Evolutionary conservation across 768 basidiomycete genomes (phyloP).

Genomic region (Auricularia cornea): DNA sequence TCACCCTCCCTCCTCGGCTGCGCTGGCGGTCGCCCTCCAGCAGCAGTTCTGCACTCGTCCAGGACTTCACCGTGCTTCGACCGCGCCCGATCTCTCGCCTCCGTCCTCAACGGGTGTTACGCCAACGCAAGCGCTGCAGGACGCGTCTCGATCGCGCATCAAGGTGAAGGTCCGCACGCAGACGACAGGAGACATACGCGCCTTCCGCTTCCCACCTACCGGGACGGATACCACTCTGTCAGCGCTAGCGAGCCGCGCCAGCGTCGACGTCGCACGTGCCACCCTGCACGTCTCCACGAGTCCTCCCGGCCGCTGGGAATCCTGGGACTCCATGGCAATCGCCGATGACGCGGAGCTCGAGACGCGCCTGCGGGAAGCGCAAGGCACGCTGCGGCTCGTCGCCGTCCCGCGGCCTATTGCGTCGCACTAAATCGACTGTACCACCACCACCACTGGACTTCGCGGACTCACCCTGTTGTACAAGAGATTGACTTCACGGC

Average conservation of each 20-base stretch:
- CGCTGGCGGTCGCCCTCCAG: no score
- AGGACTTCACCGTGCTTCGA: background rate
- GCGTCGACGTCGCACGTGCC: background rate
- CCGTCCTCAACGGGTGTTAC: background rate
- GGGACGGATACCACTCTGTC: background rate
- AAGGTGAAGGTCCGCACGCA: background rate
- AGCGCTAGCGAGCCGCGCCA: background rate
- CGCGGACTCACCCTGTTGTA: no score
- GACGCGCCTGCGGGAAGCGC: background rate
- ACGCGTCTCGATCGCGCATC: no score
- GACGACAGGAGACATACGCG: background rate
- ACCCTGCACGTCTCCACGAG: background rate
- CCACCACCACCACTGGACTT: no score
- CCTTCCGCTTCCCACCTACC: background rate
- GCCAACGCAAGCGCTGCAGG: background rate
- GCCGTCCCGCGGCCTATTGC: background rate
- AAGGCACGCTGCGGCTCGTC: background rate
- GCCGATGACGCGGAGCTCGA: background rate
- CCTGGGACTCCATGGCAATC: background rate
- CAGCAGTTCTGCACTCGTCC: no score
- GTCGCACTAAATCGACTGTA: no score
- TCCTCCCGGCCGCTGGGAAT: background rate
- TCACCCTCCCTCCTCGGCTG: no score
- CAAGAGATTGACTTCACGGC: no score
- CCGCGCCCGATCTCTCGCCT: background rate